phyloP scores from a whole-genome alignment of 495 filamentous ascomycete species.

The Chaetomium tenue region DNA sequence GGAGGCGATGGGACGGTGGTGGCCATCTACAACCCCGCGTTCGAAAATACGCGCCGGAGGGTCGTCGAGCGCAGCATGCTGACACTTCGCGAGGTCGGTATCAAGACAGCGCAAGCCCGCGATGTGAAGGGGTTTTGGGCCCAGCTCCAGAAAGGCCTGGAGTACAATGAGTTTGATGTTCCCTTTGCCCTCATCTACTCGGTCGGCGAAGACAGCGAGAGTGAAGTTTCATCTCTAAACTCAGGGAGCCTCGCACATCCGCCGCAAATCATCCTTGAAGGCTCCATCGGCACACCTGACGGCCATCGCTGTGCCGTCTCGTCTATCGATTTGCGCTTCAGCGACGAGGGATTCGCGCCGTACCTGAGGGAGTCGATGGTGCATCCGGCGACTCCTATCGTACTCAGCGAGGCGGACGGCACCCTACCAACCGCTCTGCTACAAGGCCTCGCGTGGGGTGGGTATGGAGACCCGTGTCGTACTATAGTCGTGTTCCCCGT shows the following conservation, averaged over 20 bases:
- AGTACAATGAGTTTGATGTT: slow-evolving; percentile 60
- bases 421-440: slow-evolving; percentile 59
- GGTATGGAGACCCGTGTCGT: slow-evolving; percentile 61
- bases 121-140: slow-evolving; percentile 64
- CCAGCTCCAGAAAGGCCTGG: slow-evolving; percentile 55
- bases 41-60: slow-evolving; percentile 65
- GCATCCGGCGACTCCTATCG: slow-evolving; percentile 50
- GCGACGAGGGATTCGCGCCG: slow-evolving; percentile 61
- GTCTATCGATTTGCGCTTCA: slow-evolving; percentile 58
- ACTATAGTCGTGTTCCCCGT: slow-evolving; percentile 68
- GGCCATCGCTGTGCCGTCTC: slow-evolving; percentile 54
- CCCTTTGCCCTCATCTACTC: slow-evolving; percentile 66
- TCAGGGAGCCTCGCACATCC: slow-evolving; percentile 54
- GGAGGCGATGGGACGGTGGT: slow-evolving; percentile 59
- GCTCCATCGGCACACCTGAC: slow-evolving; percentile 60
- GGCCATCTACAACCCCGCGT: slow-evolving; percentile 68
- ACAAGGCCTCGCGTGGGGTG: slow-evolving; percentile 60
- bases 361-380: slow-evolving; percentile 68
- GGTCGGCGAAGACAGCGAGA: slow-evolving; percentile 57
- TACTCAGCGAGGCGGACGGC: slow-evolving; percentile 57
- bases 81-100: slow-evolving; percentile 66
- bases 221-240: slow-evolving; percentile 60
- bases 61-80: slow-evolving; percentile 65
- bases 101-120: slow-evolving; percentile 63
- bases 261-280: slow-evolving; percentile 59